A percentile compares a stretch with the other conserved stretches of the same genome.
Conservation (phyloP, 2,329 filamentous ascomycete genomes). For the Aspergillus sp. region DNA sequence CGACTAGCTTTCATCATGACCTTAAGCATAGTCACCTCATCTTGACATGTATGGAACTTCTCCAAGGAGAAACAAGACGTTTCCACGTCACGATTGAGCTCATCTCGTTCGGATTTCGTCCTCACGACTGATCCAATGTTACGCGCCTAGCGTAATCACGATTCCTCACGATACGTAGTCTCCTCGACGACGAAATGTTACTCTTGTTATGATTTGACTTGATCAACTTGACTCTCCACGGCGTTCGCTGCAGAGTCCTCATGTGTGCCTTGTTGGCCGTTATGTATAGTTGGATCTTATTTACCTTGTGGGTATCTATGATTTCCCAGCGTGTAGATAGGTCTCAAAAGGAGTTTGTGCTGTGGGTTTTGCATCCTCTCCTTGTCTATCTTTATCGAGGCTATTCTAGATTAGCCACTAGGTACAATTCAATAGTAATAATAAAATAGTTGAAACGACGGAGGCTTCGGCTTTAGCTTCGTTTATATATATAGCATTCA, state of each 20-base stretch:
- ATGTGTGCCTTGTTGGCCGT: not conserved
- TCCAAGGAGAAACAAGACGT: not conserved
- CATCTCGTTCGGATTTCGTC: not conserved
- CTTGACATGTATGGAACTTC: not conserved
- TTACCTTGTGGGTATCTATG: not conserved
- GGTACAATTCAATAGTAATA: not conserved
- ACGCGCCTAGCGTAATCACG: not conserved
- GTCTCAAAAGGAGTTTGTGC: constrained; percentile 3
- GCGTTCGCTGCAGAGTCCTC: not conserved
- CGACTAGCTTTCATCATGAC: constrained; percentile 23
- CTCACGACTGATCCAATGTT: not conserved
- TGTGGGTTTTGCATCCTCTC: not conserved
- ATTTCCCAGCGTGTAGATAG: constrained; percentile 8
- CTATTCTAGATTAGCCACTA: not conserved
- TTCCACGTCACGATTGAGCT: not conserved
- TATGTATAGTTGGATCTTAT: constrained; percentile 4
- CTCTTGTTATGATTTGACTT: not conserved
- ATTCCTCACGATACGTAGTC: constrained; percentile 1
- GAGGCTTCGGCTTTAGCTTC: too few relatives aligned
- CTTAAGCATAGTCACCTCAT: not conserved
- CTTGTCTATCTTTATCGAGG: not conserved
- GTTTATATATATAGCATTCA: too few relatives aligned
- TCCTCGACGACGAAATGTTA: not conserved
- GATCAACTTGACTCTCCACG: not conserved
- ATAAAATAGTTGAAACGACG: too few relatives aligned